Evolutionary conservation across 2,329 filamentous ascomycete genomes (phyloP).

Genomic region (Phoma sp.): DNA sequence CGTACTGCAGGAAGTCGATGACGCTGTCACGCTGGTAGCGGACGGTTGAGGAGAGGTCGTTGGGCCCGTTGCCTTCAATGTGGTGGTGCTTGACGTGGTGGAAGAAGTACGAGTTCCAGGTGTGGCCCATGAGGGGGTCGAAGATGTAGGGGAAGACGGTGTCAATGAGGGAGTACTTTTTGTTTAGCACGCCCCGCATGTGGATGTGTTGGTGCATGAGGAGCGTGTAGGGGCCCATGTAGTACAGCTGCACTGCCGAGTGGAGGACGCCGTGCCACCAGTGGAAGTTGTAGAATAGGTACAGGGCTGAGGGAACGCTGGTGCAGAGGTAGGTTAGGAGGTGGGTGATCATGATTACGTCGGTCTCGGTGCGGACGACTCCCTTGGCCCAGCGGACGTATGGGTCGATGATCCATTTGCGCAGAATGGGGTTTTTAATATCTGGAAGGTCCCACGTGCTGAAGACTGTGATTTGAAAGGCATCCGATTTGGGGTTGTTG

Average conservation of each 20-base stretch:
- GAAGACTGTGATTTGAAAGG: constrained; percentile 64
- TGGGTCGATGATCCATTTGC: constrained; percentile 60
- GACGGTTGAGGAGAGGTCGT: constrained; percentile 77
- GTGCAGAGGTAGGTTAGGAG: constrained; percentile 74
- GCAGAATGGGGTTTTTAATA: constrained; percentile 47
- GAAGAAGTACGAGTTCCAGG: constrained; percentile 85
- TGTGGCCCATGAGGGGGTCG: constrained; percentile 80
- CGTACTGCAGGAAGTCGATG: constrained; percentile 71
- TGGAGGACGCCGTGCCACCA: constrained; percentile 72
- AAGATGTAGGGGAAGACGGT: constrained; percentile 72
- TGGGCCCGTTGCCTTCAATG: constrained; percentile 78
- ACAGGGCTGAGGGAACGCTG: constrained; percentile 70
- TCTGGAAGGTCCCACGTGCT: constrained; percentile 58
- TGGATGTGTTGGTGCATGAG: constrained; percentile 89
- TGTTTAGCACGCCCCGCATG: constrained; percentile 70
- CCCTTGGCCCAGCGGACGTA: constrained; percentile 63
- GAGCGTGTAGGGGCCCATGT: constrained; percentile 75
- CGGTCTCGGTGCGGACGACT: constrained; percentile 69
- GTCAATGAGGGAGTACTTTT: constrained; percentile 64
- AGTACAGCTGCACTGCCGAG: constrained; percentile 68
- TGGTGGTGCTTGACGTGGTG: constrained; percentile 89
- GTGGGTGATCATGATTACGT: constrained; percentile 80
- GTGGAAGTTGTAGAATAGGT: constrained; percentile 69
- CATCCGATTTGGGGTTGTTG: constrained; percentile 56
- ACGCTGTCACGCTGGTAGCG: constrained; percentile 75